Evolutionary conservation across 2,329 filamentous ascomycete genomes (phyloP).

Genomic region (Pseudogymnoascus sp.): DNA sequence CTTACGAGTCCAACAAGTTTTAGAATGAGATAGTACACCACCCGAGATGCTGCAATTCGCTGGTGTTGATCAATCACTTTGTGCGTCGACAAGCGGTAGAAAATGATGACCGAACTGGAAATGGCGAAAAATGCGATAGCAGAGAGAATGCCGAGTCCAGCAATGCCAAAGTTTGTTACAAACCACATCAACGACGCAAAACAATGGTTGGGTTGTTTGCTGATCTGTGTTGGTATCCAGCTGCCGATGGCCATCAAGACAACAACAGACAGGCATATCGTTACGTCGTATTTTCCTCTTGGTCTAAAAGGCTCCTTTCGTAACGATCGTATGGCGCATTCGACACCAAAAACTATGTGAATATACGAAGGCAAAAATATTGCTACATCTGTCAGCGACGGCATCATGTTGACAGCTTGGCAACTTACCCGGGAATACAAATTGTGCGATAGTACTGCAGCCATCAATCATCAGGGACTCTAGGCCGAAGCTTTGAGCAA

Average conservation of each 20-base stretch:
- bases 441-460: constrained; percentile 46
- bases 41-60: constrained; percentile 55
- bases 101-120: constrained; percentile 44
- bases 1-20: constrained; percentile 50
- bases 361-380: constrained; percentile 60
- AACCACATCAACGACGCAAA: constrained; percentile 64
- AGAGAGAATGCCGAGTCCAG: constrained; percentile 47
- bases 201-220: constrained; percentile 50
- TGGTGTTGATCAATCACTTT: constrained; percentile 49
- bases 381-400: constrained; percentile 37
- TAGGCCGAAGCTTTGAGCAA: constrained; percentile 48
- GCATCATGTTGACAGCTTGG: neutral
- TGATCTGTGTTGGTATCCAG: constrained; percentile 50
- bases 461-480: constrained; percentile 41
- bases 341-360: constrained; percentile 57
- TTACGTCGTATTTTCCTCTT: constrained; percentile 51
- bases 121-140: constrained; percentile 43
- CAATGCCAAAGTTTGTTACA: constrained; percentile 50
- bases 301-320: constrained; percentile 47
- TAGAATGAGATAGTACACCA: constrained; percentile 56
- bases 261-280: constrained; percentile 46
- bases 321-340: constrained; percentile 49
- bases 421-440: constrained; percentile 50
- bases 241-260: constrained; percentile 44
- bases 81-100: constrained; percentile 47